These are phyloP conservation scores for Podosphaera xanthii DNA, from an alignment of 2,329 filamentous ascomycete species.

Conservation along the genomic window DNA sequence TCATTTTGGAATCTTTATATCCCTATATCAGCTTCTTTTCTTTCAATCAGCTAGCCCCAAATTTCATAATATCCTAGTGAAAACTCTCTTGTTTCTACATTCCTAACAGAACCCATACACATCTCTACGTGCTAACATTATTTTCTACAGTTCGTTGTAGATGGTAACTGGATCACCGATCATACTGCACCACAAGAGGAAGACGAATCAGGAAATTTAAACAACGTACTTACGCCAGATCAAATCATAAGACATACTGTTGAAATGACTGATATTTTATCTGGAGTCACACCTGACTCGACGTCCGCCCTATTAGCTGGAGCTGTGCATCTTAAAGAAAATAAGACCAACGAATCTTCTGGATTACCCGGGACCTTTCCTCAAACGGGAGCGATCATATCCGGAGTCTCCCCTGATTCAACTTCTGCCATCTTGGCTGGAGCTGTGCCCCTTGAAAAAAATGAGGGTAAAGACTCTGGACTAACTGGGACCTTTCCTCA, in stretches of 20 bases:
- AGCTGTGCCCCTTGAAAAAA: constrained; percentile 36
- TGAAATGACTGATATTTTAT: constrained; percentile 29
- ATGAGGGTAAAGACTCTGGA: constrained; percentile 3
- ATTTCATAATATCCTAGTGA: too few species aligned
- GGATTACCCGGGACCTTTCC: background rate
- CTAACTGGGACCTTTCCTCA: constrained; percentile 14
- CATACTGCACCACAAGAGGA: constrained; percentile 58
- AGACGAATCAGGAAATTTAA: constrained; percentile 65
- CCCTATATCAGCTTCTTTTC: too few species aligned
- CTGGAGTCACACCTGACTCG: constrained; percentile 44
- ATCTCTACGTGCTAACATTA: background rate
- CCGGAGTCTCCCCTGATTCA: constrained; percentile 44
- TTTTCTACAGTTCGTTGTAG: constrained; percentile 60
- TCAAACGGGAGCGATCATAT: constrained; percentile 25
- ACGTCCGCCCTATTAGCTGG: constrained; percentile 50
- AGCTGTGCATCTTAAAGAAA: constrained; percentile 36
- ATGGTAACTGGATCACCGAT: constrained; percentile 76
- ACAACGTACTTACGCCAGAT: constrained; percentile 70
- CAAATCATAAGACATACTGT: constrained; percentile 33
- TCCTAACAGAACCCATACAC: too few species aligned
- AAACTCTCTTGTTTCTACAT: too few species aligned
- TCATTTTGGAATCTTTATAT: too few species aligned
- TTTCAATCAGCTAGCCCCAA: too few species aligned
- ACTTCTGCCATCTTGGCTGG: constrained; percentile 50
- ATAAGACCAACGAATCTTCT: constrained; percentile 3